phyloP scores from a whole-genome alignment of 129 eudicot genomes.

The Chrysanthemum makinoi region DNA sequence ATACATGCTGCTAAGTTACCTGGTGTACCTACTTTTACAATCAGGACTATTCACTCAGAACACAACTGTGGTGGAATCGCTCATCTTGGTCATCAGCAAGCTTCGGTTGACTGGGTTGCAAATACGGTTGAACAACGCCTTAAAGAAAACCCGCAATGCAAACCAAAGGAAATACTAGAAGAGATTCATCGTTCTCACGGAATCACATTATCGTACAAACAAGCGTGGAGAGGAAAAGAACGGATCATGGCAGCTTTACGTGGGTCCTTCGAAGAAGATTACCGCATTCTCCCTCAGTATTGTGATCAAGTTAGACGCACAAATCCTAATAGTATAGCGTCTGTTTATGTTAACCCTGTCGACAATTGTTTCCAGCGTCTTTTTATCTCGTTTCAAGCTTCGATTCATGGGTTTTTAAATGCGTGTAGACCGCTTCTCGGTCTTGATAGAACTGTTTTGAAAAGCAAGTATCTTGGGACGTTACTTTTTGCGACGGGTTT shows the following conservation, averaged over 20 bases:
- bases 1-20: constrained; percentile 89
- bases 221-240: constrained; percentile 94
- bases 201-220: constrained; percentile 80
- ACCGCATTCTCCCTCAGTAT: constrained; percentile 73
- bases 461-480: constrained; percentile 75
- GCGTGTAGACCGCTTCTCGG: constrained; percentile 81
- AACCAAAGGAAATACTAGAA: constrained; percentile 86
- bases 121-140: constrained; percentile 68
- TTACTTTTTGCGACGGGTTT: constrained; percentile 73
- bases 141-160: constrained; percentile 75
- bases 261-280: constrained; percentile 84
- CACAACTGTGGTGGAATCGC: constrained; percentile 76
- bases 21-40: constrained; percentile 77
- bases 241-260: constrained; percentile 85
- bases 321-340: constrained; percentile 75
- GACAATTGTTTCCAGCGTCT: constrained; percentile 70
- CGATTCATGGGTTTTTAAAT: constrained; percentile 68
- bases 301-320: constrained; percentile 64
- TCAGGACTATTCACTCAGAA: constrained; percentile 62
- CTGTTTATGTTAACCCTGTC: constrained; percentile 58
- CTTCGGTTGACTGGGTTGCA: constrained; percentile 90
- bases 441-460: constrained; percentile 58
- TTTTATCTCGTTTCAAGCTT: constrained; percentile 80
- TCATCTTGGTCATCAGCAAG: constrained; percentile 90
- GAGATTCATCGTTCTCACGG: constrained; percentile 87